phyloP scores from a whole-genome alignment of 768 basidiomycete species.

The Polyporus arcularius region DNA sequence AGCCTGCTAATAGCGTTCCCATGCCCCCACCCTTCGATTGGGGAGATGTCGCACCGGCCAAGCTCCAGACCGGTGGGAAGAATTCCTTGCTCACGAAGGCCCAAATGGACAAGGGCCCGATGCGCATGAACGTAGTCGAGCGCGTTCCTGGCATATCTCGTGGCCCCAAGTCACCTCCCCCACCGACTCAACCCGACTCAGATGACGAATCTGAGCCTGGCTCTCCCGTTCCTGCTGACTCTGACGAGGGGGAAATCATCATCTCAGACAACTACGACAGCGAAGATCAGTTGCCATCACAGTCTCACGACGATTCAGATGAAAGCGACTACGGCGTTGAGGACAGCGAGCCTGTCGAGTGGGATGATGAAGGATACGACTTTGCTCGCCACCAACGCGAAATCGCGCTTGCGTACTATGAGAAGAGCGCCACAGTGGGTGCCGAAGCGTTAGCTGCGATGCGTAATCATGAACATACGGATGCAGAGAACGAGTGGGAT shows the following conservation, averaged over 20 bases:
- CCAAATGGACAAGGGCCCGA: conserved; percentile 44
- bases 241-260: conserved; percentile 33
- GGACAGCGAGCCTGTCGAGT: conserved; percentile 43
- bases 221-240: conserved; percentile 32
- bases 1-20: conserved; percentile 20
- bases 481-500: conserved; percentile 43
- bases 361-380: conserved; percentile 60
- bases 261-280: conserved; percentile 19
- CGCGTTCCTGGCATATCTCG: conserved; percentile 43
- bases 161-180: conserved; percentile 22
- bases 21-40: conserved; percentile 35
- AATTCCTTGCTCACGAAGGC: conserved; percentile 34
- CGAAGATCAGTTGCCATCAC: conserved; percentile 3
- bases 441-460: conserved; percentile 54
- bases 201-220: conserved; percentile 65
- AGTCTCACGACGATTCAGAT: conserved; percentile 20
- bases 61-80: conserved; percentile 42
- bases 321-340: conserved; percentile 31
- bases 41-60: conserved; percentile 58
- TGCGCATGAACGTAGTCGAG: conserved; percentile 74
- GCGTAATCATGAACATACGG: conserved; percentile 44
- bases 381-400: conserved; percentile 71
- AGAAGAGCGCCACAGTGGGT: conserved; percentile 59
- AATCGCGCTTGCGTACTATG: conserved; percentile 69
- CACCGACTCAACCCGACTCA: conserved; percentile 45